phyloP scores from a whole-genome alignment of 2,329 filamentous ascomycete species.

The Phialophora tarda region DNA sequence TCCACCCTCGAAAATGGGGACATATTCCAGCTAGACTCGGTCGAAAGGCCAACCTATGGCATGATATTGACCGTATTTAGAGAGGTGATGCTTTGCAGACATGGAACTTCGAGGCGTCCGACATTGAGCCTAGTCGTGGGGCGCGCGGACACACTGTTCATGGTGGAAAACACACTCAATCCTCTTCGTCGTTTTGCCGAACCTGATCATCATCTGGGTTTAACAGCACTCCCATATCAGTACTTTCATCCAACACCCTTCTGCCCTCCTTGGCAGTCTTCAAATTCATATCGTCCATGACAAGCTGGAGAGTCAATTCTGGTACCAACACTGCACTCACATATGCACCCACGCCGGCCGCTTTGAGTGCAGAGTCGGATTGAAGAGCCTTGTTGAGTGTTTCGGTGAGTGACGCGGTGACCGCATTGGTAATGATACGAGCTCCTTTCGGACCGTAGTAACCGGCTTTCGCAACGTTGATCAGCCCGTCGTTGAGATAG shows the following conservation, averaged over 20 bases:
- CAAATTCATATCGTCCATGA: constrained; percentile 64
- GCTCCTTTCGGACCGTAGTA: constrained; percentile 83
- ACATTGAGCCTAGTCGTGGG: background rate
- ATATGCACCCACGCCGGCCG: constrained; percentile 69
- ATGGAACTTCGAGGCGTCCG: background rate
- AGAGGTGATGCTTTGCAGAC: background rate
- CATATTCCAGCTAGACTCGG: background rate
- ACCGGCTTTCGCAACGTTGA: constrained; percentile 69
- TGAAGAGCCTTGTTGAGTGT: constrained; percentile 66
- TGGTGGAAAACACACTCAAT: constrained; percentile 24
- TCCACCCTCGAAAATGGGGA: too few relatives aligned
- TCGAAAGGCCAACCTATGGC: background rate
- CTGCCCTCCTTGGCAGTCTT: constrained; percentile 47
- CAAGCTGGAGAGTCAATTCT: constrained; percentile 63
- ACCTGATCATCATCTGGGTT: constrained; percentile 69
- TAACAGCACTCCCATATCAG: constrained; percentile 69
- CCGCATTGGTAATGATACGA: constrained; percentile 64
- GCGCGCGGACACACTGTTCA: background rate
- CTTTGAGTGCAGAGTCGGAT: constrained; percentile 69
- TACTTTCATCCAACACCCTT: constrained; percentile 69
- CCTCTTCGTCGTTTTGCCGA: constrained; percentile 44
- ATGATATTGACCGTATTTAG: background rate
- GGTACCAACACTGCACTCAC: constrained; percentile 78
- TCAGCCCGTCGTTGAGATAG: constrained; percentile 47
- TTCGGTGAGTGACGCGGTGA: constrained; percentile 48